These are phyloP conservation scores for Xylariomycetidae sp. DNA, from an alignment of 2,329 filamentous ascomycete genomes.

Conservation along the genomic window DNA sequence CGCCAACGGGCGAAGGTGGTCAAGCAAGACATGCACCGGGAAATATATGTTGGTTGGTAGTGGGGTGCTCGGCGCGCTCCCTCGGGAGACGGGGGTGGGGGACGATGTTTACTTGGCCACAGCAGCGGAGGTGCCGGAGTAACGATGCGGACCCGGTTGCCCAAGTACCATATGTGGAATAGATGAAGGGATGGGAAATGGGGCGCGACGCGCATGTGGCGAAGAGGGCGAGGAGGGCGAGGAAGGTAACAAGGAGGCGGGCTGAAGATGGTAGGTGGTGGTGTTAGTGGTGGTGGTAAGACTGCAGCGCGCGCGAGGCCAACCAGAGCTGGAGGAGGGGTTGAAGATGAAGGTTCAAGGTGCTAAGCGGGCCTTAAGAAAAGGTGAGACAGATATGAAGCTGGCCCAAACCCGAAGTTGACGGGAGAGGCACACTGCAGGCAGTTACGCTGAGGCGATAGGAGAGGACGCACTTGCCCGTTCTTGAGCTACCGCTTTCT, in stretches of 20 bases:
- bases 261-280: not conserved
- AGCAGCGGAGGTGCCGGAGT: too few species aligned
- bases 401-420: constrained; percentile 15
- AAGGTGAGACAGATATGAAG: constrained; percentile 24
- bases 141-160: too few species aligned
- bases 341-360: constrained; percentile 7
- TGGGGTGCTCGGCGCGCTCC: too few species aligned
- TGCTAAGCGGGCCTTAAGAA: too few species aligned
- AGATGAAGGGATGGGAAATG: not conserved
- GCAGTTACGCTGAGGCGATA: constrained; percentile 16
- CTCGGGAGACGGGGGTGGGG: too few species aligned
- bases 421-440: constrained; percentile 15
- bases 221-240: constrained; percentile 1
- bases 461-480: constrained; percentile 17
- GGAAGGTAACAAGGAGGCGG: not conserved
- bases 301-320: constrained; percentile 4
- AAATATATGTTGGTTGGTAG: too few species aligned
- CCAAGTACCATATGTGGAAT: not conserved
- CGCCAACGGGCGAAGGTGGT: too few species aligned
- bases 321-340: constrained; percentile 5
- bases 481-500: constrained; percentile 3
- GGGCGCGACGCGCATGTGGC: too few species aligned
- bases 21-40: too few species aligned
- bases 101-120: too few species aligned
- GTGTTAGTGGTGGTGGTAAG: not conserved